These are phyloP conservation scores for Xylariaceae sp. DNA, from an alignment of 2,329 filamentous ascomycete species.

Conservation along the genomic window DNA sequence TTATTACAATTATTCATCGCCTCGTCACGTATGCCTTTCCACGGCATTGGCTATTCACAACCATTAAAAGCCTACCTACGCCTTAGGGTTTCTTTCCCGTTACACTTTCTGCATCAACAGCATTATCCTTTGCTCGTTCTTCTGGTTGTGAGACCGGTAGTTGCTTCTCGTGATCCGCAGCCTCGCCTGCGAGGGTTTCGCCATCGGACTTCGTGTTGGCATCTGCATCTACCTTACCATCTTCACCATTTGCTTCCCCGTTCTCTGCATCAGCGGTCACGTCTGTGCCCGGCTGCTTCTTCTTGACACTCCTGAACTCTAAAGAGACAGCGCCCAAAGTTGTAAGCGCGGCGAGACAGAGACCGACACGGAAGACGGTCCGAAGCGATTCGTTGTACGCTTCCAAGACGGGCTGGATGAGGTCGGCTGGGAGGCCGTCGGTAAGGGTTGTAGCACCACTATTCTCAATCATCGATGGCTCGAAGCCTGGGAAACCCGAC, in stretches of 20 bases:
- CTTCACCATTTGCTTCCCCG: conserved; percentile 1
- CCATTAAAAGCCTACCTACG: neutral
- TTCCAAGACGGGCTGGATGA: conserved; percentile 21
- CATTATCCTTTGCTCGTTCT: neutral
- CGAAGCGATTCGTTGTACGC: conserved; percentile 61
- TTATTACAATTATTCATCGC: conserved; percentile 3
- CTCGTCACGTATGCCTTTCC: neutral
- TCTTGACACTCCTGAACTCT: conserved; percentile 53
- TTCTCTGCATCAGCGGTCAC: conserved; percentile 13
- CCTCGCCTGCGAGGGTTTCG: conserved; percentile 8
- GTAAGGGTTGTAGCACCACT: conserved; percentile 28
- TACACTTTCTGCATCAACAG: neutral
- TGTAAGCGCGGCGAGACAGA: conserved; percentile 48
- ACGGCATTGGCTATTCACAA: conserved; percentile 3
- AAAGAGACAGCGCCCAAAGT: conserved; percentile 52
- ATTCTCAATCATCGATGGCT: conserved; percentile 20
- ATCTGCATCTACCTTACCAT: conserved; percentile 4
- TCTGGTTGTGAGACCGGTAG: neutral
- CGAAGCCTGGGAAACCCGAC: conserved; percentile 24
- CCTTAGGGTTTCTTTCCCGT: neutral
- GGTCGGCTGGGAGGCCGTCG: conserved; percentile 12
- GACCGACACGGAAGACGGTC: conserved; percentile 55
- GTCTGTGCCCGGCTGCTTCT: conserved; percentile 15
- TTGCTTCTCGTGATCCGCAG: conserved; percentile 4
- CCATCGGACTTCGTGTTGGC: conserved; percentile 6